Base-by-base conservation (phyloP, 371 early-diverging fungal species). In the Haplosporangium sp. region DNA sequence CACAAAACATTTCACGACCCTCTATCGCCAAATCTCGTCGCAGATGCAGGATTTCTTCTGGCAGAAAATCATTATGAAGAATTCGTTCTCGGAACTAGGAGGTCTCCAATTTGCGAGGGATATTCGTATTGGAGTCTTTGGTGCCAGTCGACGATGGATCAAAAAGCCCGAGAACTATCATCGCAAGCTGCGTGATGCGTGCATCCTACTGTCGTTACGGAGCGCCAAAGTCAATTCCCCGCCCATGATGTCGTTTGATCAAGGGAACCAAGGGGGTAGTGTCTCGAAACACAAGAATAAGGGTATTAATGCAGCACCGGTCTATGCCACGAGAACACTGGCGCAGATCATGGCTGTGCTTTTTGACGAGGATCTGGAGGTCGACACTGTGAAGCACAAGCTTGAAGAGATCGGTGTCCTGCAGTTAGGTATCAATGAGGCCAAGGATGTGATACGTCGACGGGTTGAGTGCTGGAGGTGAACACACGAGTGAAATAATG, bases 11-110 rank as follows among this genome's bases (percentile, higher is more conserved):
- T 87, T 88, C 56, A 75, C 85, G 20, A 20, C 18, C 3, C 23
- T 92, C 0, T 85, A 84, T 53, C 82, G 83, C 9, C 79, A 83
- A 11, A 63, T 89, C 1, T 76, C 87, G 0, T 46, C 66, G 21
- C 89, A 86, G 36, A 82, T 93, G 23, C 90, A 91, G 64, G 90
- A 90, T 6, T 89, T 88, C 80, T 79, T 91, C 41, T 87, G 90
- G 87, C 80, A 83, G 13, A 73, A 86, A 61, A 73, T 91, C 12
- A 81, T 92, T 8, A 82, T 87, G 29, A 81, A 81, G 48, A 87
- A 86, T 51, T 88, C 87, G 38, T 90, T 93, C 62, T 85, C 88
- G 5, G 73, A 66, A 18, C 56, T 75, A 10, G 92, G 90, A 0
- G 86, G 86, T 7, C 43, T 55, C 20, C 89, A 90, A 56, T 74